Percentiles rank a stretch among this genome's conserved stretches.
These are phyloP conservation scores for Penicillium mononematosum DNA, from an alignment of 495 filamentous ascomycete genomes.

Conservation along the genomic window DNA sequence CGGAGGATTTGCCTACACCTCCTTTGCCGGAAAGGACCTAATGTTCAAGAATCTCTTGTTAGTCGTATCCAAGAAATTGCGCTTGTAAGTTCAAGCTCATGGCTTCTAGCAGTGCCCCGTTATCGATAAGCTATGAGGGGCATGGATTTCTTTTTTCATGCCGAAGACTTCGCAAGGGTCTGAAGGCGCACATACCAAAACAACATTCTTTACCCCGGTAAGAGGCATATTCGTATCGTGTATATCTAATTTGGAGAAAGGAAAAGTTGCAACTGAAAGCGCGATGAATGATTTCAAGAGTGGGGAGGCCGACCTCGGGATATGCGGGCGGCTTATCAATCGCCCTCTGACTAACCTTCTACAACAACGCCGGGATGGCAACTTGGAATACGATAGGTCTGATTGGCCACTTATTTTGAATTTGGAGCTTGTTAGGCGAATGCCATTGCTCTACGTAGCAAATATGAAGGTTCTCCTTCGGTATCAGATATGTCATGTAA, in stretches of 20 bases:
- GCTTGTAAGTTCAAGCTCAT: not conserved
- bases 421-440: not conserved
- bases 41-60: not conserved
- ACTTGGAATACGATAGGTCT: not conserved
- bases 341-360: slow-evolving; percentile 22
- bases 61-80: slow-evolving; percentile 2
- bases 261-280: slow-evolving; percentile 6
- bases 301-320: slow-evolving; percentile 29
- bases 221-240: slow-evolving; percentile 41
- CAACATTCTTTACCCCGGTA: slow-evolving; percentile 52
- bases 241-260: slow-evolving; percentile 1
- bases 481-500: slow-evolving; percentile 8
- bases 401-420: not conserved
- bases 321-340: slow-evolving; percentile 48
- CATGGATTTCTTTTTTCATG: slow-evolving; percentile 4
- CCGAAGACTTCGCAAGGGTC: not conserved
- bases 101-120: slow-evolving; percentile 17
- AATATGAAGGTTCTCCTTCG: not conserved
- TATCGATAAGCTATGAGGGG: slow-evolving; percentile 45
- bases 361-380: not conserved
- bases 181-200: slow-evolving; percentile 38
- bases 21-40: slow-evolving; percentile 92
- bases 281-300: slow-evolving; percentile 11
- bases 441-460: slow-evolving; percentile 4
- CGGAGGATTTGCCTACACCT: slow-evolving; percentile 94